These are phyloP conservation scores for Vaccinium myrtillus DNA, from an alignment of 148 eudicot genomes.

Conservation along the genomic window DNA sequence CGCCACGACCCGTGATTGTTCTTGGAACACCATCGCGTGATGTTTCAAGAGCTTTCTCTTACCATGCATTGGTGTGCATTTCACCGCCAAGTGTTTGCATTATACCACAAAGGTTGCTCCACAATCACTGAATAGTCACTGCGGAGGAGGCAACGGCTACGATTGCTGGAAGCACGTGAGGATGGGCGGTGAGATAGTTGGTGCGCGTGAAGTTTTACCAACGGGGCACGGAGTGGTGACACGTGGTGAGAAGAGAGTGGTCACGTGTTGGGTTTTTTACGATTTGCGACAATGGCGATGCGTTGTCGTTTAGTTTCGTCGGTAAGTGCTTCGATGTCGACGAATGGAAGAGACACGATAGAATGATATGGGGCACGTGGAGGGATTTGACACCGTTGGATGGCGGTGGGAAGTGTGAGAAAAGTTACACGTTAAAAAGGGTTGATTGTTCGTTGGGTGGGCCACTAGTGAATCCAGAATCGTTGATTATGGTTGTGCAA, in stretches of 20 bases:
- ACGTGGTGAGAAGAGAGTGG: not conserved
- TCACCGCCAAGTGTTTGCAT: no score
- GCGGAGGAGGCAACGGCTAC: constrained; percentile 29
- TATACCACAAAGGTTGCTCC: not conserved
- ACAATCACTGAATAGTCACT: not conserved
- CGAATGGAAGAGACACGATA: no score
- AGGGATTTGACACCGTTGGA: no score
- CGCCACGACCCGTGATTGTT: no score
- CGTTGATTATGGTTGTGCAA: not conserved
- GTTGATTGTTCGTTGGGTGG: not conserved
- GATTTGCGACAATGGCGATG: not conserved
- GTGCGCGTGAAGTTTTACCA: constrained; percentile 16
- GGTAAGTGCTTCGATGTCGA: not conserved
- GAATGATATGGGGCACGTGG: no score
- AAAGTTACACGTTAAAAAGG: no score
- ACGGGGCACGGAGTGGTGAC: not conserved
- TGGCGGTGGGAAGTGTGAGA: no score
- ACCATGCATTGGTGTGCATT: no score
- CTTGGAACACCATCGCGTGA: no score
- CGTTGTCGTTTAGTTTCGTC: not conserved
- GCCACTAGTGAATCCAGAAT: not conserved
- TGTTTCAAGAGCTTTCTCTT: no score
- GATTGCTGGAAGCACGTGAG: constrained; percentile 29
- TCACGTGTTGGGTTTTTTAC: not conserved
- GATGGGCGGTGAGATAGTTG: constrained; percentile 27